A percentile compares a stretch with the other conserved stretches of the same genome.
Conservation (phyloP, 2,329 filamentous ascomycete genomes). For the Aspergillus pseudoglaucus region DNA sequence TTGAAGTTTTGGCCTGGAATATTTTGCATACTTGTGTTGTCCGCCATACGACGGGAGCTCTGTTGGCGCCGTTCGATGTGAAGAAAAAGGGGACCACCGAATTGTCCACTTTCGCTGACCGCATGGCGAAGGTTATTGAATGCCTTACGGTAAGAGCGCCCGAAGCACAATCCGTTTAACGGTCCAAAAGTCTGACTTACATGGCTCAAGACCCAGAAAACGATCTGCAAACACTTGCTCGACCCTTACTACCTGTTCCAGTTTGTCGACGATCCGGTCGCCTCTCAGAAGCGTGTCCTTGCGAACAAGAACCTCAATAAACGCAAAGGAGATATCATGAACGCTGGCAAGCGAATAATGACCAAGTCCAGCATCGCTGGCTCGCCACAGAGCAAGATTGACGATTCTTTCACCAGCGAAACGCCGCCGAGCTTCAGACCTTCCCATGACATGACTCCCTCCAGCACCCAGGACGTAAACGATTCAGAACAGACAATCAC, state of each 20-base stretch:
- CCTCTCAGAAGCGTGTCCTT: slow-evolving; percentile 21
- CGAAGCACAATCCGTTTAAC: neutral
- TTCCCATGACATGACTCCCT: neutral
- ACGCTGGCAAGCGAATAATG: slow-evolving; percentile 22
- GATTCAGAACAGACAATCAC: neutral
- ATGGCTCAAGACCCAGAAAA: slow-evolving; percentile 24
- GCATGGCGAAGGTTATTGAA: slow-evolving; percentile 12
- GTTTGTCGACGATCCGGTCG: slow-evolving; percentile 33
- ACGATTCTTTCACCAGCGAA: neutral
- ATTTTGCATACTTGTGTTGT: slow-evolving; percentile 19
- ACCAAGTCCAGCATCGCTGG: neutral
- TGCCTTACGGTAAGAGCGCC: slow-evolving; percentile 10
- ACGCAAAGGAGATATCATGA: slow-evolving; percentile 27
- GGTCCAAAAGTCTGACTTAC: neutral
- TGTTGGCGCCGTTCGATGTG: slow-evolving; percentile 17
- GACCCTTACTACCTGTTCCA: slow-evolving; percentile 26
- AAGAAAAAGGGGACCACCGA: slow-evolving; percentile 15
- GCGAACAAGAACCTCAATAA: slow-evolving; percentile 28
- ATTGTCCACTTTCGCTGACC: slow-evolving; percentile 16
- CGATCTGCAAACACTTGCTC: slow-evolving; percentile 35
- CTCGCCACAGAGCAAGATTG: neutral
- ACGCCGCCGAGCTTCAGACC: neutral
- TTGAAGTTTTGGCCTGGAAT: slow-evolving; percentile 30
- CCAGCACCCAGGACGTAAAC: neutral
- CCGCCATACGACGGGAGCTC: slow-evolving; percentile 19